Evolutionary conservation across 1,284 basidiomycete species (phyloP), one percentile per base, ranked within the genome.

Genomic region (Moesziomyces antarcticus): DNA sequence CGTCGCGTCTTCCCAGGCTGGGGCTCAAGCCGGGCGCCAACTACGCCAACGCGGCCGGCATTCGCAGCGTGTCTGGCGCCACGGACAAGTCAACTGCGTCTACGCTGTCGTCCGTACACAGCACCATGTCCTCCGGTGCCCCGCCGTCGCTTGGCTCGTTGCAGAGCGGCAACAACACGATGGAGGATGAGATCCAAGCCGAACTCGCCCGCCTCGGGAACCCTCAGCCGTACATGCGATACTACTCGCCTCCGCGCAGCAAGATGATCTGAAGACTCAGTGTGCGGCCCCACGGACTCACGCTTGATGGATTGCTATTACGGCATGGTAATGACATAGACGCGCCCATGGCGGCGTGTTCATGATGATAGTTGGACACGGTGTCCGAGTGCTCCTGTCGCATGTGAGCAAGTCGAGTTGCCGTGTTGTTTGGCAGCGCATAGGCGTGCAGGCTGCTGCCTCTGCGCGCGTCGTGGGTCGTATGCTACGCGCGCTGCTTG

Each of bases 151-250:
- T 72, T 11, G 63, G 69, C 47, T 62, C 69, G 14, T 30, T 72
- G 5, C 55, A 58, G 4, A 72, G 69, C 20, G 69, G 58, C 3
- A 72, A 72, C 45, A 66, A 72, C 30, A 72, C 69, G 3, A 72
- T 72, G 69, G 69, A 72, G 42, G 69, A 66, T 20, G 69, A 72
- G 25, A 72, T 72, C 30, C 69, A 72, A 37, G 69, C 69, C 18
- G 69, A 72, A 33, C 57, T 72, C 10, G 63, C 63, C 1, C 33
- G 63, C 3, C 25, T 72, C 25, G 69, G 69, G 18, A 72, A 72
- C 27, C 63, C 69, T 5, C 55, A 66, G 56, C 69, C 69, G 13
- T 66, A 58, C 40, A 56, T 72, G 58, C 42, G 63, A 10, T 66
- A 72, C 46, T 72, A 72, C 52, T 72, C 69, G 41, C 69, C 69